Conservation (phyloP, 108 stramenopile genomes). For the Nitzschia palea region DNA sequence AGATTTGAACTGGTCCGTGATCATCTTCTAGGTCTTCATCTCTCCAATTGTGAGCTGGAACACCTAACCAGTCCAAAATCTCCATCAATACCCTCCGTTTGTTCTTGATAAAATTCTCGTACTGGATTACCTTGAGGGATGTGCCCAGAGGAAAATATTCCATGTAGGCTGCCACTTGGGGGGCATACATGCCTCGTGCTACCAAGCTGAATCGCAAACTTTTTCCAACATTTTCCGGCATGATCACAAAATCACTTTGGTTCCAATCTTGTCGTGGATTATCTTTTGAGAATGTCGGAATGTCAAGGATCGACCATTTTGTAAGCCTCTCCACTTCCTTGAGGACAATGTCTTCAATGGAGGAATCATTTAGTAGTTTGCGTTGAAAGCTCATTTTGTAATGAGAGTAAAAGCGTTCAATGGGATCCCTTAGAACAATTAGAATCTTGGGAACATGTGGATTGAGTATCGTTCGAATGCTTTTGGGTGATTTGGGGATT, state of each 20-base stretch:
- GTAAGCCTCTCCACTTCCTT: not conserved
- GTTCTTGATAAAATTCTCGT: conserved; percentile 8
- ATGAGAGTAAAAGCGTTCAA: conserved; percentile 77
- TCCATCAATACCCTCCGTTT: not conserved
- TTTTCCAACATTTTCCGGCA: not conserved
- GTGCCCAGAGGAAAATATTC: conserved; percentile 4
- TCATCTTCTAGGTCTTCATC: not conserved
- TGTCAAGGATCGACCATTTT: not conserved
- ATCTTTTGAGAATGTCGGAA: not conserved
- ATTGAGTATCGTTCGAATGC: not conserved
- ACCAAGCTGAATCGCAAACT: not conserved
- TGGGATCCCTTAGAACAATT: conserved; percentile 84
- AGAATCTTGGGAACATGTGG: conserved; percentile 46
- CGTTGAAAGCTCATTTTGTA: conserved; percentile 70
- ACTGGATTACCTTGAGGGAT: conserved; percentile 9
- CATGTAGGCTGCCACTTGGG: conserved; percentile 14
- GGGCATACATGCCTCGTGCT: conserved; percentile 24
- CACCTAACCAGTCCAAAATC: conserved; percentile 1
- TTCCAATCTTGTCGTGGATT: not conserved
- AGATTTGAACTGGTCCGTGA: not conserved
- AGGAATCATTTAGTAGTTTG: not conserved
- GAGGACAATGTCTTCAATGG: not conserved
- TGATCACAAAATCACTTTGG: not conserved
- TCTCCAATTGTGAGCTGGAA: not conserved
- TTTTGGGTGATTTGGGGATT: not conserved